A percentile compares a stretch with the other conserved stretches of the same genome.
Evolutionary conservation across 805 yeast genomes (phyloP).

Genomic region (Nakazawaea populi): DNA sequence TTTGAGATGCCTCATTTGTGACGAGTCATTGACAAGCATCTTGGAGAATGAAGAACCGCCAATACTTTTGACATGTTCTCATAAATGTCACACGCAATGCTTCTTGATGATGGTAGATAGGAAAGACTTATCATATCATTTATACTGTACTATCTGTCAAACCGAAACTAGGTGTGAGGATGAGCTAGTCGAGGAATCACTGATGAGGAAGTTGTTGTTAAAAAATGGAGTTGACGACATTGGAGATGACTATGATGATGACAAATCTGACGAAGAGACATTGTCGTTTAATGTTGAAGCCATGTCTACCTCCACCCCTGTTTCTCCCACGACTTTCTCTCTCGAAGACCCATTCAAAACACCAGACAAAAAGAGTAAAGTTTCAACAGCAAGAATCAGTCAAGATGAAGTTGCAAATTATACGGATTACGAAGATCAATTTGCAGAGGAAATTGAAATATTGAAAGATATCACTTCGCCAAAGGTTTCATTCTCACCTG

Average conservation of each 20-base stretch:
- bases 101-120: conserved; percentile 4
- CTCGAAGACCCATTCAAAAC: not conserved
- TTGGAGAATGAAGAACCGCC: conserved; percentile 11
- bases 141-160: conserved; percentile 2
- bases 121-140: not conserved
- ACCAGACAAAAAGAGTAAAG: not conserved
- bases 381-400: too few relatives aligned
- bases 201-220: conserved; percentile 1
- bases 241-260: not conserved
- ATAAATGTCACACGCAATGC: conserved; percentile 11
- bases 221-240: not conserved
- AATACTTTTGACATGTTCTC: conserved; percentile 9
- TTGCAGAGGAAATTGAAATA: not conserved
- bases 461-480: conserved; percentile 1
- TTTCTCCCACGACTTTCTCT: not conserved
- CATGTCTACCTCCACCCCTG: not conserved
- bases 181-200: not conserved
- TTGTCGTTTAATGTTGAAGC: too few relatives aligned
- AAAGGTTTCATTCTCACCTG: conserved; percentile 2
- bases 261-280: too few relatives aligned
- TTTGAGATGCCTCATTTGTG: conserved; percentile 10
- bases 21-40: conserved; percentile 3
- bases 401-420: too few relatives aligned
- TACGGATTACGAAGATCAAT: not conserved
- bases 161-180: not conserved